A percentile compares a stretch with the other conserved stretches of the same genome.
phyloP scores from a whole-genome alignment of 768 basidiomycete genomes.

The Aureoboletus auriporus region DNA sequence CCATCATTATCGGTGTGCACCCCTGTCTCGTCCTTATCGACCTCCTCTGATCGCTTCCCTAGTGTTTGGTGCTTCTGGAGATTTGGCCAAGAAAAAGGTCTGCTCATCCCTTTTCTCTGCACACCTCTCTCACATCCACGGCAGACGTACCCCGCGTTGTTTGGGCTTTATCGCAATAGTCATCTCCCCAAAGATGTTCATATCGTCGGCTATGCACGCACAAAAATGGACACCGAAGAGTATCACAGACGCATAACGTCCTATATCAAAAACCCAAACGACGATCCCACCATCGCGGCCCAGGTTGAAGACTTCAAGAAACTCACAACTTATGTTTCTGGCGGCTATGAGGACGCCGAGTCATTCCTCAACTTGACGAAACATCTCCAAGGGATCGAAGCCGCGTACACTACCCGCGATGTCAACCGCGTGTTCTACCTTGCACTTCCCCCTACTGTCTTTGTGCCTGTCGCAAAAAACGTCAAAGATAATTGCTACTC shows the following conservation, averaged over 20 bases:
- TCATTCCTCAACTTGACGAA: conserved; percentile 76
- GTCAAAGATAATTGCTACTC: conserved; percentile 80
- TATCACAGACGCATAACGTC: conserved; percentile 81
- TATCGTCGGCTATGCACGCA: conserved; percentile 96
- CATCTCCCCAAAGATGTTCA: conserved; percentile 80
- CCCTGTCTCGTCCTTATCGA: conserved; percentile 14
- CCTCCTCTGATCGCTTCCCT: conserved; percentile 12
- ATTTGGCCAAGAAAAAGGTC: conserved; percentile 99
- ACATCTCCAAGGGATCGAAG: conserved; percentile 76
- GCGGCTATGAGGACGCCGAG: conserved; percentile 81
- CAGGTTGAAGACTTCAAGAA: conserved; percentile 83
- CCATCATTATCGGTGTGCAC: conserved; percentile 75
- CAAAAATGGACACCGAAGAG: conserved; percentile 85
- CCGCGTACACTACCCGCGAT: conserved; percentile 55
- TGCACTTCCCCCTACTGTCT: conserved; percentile 95
- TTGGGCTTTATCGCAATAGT: conserved; percentile 76
- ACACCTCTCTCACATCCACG: conserved; percentile 37
- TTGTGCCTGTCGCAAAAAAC: conserved; percentile 82
- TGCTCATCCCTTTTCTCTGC: not conserved
- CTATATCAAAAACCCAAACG: conserved; percentile 78
- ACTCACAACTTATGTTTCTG: conserved; percentile 76
- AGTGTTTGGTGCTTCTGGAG: conserved; percentile 96
- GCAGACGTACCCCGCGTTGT: conserved; percentile 94
- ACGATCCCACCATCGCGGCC: conserved; percentile 51
- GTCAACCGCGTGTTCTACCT: conserved; percentile 93